Evolutionary conservation across 345 rosid species (phyloP).

Genomic region (Salix suchowensis): DNA sequence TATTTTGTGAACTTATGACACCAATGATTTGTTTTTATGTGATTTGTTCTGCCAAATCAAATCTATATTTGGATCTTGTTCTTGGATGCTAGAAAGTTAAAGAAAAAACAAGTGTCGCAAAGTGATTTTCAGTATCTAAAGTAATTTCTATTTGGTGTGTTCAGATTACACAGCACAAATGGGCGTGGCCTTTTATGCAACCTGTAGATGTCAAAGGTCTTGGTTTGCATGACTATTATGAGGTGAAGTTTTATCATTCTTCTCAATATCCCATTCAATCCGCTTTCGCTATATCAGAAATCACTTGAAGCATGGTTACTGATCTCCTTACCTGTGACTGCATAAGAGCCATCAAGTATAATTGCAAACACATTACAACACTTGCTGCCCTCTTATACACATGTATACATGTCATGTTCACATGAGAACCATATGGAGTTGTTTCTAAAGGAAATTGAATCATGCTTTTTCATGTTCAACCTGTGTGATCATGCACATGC

Average conservation of each 20-base stretch:
- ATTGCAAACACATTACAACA: neutral
- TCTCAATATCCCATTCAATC: neutral
- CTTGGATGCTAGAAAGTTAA: neutral
- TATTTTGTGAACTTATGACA: neutral
- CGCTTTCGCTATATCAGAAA: neutral
- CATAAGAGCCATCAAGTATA: neutral
- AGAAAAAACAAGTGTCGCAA: neutral
- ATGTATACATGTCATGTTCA: neutral
- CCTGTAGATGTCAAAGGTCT: slow-evolving; percentile 91
- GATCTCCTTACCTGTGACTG: neutral
- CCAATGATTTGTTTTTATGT: neutral
- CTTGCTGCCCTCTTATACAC: neutral
- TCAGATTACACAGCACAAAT: slow-evolving; percentile 87
- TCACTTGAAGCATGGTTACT: neutral
- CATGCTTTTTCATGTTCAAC: neutral
- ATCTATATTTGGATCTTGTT: neutral
- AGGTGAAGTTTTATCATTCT: slow-evolving; percentile 27
- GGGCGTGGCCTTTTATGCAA: slow-evolving; percentile 92
- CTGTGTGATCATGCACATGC: neutral
- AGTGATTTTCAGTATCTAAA: neutral
- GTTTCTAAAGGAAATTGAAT: neutral
- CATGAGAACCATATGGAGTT: neutral
- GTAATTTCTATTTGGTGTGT: neutral
- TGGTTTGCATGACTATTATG: slow-evolving; percentile 79
- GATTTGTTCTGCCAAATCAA: neutral